phyloP scores from a whole-genome alignment of 2,329 filamentous ascomycete species.

The Colletotrichum tofieldiae region DNA sequence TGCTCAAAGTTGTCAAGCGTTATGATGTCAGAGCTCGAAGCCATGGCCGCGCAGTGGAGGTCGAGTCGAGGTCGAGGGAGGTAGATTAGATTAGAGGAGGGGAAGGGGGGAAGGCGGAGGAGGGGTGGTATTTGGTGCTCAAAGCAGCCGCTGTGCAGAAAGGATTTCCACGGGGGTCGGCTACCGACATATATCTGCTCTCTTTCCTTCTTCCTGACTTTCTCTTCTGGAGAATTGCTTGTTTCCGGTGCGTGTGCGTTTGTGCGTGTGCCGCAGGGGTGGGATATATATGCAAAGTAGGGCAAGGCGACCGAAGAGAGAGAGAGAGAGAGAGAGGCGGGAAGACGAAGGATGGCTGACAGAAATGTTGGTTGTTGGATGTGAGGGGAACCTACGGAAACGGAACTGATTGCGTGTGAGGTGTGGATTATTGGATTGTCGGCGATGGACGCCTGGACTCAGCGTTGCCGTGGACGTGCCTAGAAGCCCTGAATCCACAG shows the following conservation, averaged over 20 bases:
- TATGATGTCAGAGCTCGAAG: constrained; percentile 58
- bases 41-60: constrained; percentile 32
- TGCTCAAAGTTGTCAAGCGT: constrained; percentile 67
- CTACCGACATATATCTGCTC: constrained; percentile 29
- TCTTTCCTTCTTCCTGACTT: background rate
- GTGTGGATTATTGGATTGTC: constrained; percentile 7
- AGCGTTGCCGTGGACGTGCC: background rate
- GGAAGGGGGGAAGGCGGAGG: background rate
- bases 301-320: background rate
- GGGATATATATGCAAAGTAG: constrained; percentile 1
- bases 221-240: background rate
- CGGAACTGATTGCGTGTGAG: background rate
- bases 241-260: background rate
- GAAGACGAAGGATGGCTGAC: background rate
- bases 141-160: constrained; percentile 34
- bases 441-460: background rate
- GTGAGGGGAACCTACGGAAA: constrained; percentile 13
- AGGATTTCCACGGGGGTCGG: constrained; percentile 25
- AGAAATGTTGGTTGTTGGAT: background rate
- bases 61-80: background rate
- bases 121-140: constrained; percentile 38
- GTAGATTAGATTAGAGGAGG: constrained; percentile 7
- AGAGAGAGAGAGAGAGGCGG: background rate
- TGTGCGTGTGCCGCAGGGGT: background rate
- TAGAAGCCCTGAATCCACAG: background rate